Base-by-base conservation (phyloP, 371 early-diverging fungal species). In the Mortierella sp. region DNA sequence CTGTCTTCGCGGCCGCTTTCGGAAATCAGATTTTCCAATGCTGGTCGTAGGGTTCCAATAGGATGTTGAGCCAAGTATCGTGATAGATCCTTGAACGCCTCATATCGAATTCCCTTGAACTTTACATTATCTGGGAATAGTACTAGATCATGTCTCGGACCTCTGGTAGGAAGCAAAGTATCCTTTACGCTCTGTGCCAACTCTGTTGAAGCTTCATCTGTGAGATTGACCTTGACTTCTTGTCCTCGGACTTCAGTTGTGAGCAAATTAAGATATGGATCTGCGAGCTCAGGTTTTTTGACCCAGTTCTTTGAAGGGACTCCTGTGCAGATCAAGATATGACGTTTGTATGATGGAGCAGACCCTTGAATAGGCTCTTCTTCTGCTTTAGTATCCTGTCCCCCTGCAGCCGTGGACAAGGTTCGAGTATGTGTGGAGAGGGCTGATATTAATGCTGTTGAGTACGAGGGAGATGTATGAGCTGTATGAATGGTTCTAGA, bases 61-160 rank as follows among this genome's bases (percentile, higher is more conserved):
- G 80, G 80, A 23, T 74, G 49, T 45, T 74, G 58, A 7, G 45
- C 71, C 57, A 80, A 53, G 54, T 59, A 80, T 22, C 75, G 71
- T 3, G 66, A 34, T 9, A 80, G 60, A 26, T 80, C 80, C 26
- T 47, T 55, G 61, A 80, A 80, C 6, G 80, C 68, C 61, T 80
- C 80, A 19, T 57, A 28, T 5, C 80, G 70, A 32, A 80, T 32
- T 13, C 45, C 53, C 28, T 45, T 34, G 29, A 80, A 70, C 54
- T 65, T 74, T 49, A 80, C 37, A 40, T 80, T 80, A 57, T 80
- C 80, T 10, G 80, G 80, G 60, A 74, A 80, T 22, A 80, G 64
- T 34, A 80, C 49, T 19, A 80, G 61, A 43, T 80, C 80, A 53
- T 74, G 67, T 40, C 75, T 66, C 0, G 80, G 80, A 23, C 80